Evolutionary conservation across 192 early-diverging fungal genomes (phyloP).

Genomic region (Gaertneriomyces semiglobifer): DNA sequence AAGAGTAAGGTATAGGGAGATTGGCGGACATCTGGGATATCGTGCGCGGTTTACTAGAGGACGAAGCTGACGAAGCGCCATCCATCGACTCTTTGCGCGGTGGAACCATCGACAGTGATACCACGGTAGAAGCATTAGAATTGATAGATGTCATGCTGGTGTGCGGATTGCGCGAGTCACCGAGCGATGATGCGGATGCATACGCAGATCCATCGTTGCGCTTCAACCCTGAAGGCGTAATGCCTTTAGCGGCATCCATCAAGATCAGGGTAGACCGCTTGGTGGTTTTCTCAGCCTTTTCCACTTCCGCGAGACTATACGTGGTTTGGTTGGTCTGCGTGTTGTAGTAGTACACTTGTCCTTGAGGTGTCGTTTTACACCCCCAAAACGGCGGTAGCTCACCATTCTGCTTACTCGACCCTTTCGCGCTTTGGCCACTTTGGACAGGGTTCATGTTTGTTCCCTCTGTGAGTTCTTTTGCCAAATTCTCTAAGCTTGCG

Average conservation of each 20-base stretch:
- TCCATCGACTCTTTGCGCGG: conserved; percentile 10
- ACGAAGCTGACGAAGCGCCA: not conserved
- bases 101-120: not conserved
- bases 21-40: conserved; percentile 3
- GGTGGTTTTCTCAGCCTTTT: conserved; percentile 13
- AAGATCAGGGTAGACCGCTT: conserved; percentile 15
- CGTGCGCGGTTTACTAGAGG: conserved; percentile 1
- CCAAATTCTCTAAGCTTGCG: not conserved
- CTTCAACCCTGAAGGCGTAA: not conserved
- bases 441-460: not conserved
- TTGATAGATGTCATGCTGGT: not conserved
- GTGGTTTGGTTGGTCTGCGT: conserved; percentile 51
- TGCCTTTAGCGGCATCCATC: conserved; percentile 16
- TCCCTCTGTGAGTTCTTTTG: not conserved
- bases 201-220: too few species aligned
- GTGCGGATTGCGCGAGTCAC: too few species aligned
- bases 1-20: conserved; percentile 32
- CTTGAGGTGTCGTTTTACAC: conserved; percentile 35
- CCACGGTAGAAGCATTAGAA: not conserved
- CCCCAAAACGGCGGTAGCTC: conserved; percentile 52
- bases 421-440: not conserved
- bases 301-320: conserved; percentile 44
- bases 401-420: not conserved
- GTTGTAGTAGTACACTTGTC: conserved; percentile 51
- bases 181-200: too few species aligned